Evolutionary conservation across 192 early-diverging fungal species (phyloP).

Genomic region (Glomus cerebriforme): DNA sequence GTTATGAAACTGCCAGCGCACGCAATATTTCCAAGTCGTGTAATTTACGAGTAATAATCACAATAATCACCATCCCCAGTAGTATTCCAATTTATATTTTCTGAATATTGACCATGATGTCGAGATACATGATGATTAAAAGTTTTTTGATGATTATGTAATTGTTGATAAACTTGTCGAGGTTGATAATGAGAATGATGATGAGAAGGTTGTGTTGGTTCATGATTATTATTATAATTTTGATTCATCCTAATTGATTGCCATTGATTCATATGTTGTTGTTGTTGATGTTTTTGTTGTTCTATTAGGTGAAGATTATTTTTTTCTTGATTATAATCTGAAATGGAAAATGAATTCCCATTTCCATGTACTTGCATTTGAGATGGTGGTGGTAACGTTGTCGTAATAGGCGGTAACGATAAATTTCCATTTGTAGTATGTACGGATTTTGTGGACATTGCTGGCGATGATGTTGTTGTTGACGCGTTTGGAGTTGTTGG

Average conservation of each 20-base stretch:
- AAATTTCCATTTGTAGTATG: not conserved
- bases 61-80: not conserved
- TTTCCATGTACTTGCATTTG: not conserved
- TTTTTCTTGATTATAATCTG: not conserved
- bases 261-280: not conserved
- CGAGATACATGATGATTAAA: not conserved
- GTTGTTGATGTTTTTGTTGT: not conserved
- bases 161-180: not conserved
- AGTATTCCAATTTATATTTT: conserved; percentile 4
- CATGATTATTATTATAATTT: too few relatives aligned
- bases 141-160: not conserved
- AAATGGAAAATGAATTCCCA: not conserved
- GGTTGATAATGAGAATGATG: not conserved
- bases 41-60: not conserved
- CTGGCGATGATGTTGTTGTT: not conserved
- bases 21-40: not conserved
- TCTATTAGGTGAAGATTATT: not conserved
- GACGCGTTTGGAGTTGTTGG: not conserved
- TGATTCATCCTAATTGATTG: not conserved
- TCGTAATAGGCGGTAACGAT: not conserved
- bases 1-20: too few relatives aligned
- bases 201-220: not conserved
- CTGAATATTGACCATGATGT: not conserved
- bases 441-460: not conserved
- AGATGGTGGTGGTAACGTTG: not conserved